Percentiles rank a stretch among this genome's conserved stretches.
Conservation (phyloP, 2,329 filamentous ascomycete genomes). For the Pochonia chlamydosporia region DNA sequence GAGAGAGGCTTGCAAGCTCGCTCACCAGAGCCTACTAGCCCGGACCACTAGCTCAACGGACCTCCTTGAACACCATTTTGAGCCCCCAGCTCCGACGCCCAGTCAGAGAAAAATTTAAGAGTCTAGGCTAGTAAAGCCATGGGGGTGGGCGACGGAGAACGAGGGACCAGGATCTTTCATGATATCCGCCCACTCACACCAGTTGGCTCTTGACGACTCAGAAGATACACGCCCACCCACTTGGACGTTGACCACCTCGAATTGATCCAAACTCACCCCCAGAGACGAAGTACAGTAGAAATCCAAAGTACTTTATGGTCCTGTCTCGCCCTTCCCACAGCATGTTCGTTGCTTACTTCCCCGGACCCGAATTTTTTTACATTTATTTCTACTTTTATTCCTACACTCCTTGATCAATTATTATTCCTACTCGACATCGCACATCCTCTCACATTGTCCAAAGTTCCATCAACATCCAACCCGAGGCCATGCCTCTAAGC, state of each 20-base stretch:
- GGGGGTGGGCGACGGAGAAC: slow-evolving; percentile 1
- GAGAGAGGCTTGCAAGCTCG: no score
- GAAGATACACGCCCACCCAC: slow-evolving; percentile 4
- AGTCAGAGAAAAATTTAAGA: background rate
- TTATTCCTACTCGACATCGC: background rate
- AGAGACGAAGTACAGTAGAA: background rate
- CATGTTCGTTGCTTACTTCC: background rate
- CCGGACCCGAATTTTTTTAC: background rate
- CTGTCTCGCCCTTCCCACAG: slow-evolving; percentile 18
- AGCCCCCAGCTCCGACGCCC: slow-evolving; percentile 1
- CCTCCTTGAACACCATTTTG: background rate
- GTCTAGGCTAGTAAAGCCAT: background rate
- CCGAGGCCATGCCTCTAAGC: slow-evolving; percentile 4
- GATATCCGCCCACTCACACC: background rate
- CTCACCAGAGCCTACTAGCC: background rate
- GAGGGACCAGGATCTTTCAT: background rate
- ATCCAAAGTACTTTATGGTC: slow-evolving; percentile 22
- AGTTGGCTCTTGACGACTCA: background rate
- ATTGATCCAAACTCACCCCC: background rate
- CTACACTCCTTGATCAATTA: background rate
- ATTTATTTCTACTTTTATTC: background rate
- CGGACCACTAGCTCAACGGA: background rate
- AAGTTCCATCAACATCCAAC: background rate
- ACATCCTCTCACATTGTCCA: background rate
- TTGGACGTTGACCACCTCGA: background rate